Conservation (phyloP, 2,329 filamentous ascomycete species). For the Xylaria arbuscula region DNA sequence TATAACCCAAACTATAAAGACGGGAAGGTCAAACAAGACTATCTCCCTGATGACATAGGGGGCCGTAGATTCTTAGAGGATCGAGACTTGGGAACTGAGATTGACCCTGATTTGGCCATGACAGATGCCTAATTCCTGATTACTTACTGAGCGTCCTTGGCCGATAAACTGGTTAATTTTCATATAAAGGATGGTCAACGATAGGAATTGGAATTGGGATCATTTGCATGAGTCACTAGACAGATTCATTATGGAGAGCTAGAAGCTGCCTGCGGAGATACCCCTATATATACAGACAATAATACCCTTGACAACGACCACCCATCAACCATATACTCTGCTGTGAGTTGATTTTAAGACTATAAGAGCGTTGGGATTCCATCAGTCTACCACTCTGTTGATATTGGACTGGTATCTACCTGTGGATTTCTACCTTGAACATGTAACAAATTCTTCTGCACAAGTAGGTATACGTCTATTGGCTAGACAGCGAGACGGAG, state of each 20-base stretch:
- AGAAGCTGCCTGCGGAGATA: constrained; percentile 23
- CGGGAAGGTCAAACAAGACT: constrained; percentile 86
- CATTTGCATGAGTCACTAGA: constrained; percentile 1
- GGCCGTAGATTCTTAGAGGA: constrained; percentile 83
- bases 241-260: neutral
- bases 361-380: neutral
- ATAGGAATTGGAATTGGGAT: constrained; percentile 10
- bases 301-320: neutral
- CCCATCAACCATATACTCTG: neutral
- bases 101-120: constrained; percentile 75
- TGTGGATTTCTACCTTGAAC: too few species aligned
- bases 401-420: too few species aligned
- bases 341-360: neutral
- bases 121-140: constrained; percentile 42
- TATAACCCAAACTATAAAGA: constrained; percentile 92
- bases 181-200: constrained; percentile 16
- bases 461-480: neutral
- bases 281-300: constrained; percentile 16
- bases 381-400: neutral
- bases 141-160: constrained; percentile 7
- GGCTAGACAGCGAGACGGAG: neutral
- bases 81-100: constrained; percentile 78
- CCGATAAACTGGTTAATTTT: constrained; percentile 1
- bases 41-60: constrained; percentile 81
- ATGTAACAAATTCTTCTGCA: too few species aligned